Evolutionary conservation across 306 rosid genomes (phyloP), one percentile per base, ranked within the genome.

Genomic region (Cucumis sativus): DNA sequence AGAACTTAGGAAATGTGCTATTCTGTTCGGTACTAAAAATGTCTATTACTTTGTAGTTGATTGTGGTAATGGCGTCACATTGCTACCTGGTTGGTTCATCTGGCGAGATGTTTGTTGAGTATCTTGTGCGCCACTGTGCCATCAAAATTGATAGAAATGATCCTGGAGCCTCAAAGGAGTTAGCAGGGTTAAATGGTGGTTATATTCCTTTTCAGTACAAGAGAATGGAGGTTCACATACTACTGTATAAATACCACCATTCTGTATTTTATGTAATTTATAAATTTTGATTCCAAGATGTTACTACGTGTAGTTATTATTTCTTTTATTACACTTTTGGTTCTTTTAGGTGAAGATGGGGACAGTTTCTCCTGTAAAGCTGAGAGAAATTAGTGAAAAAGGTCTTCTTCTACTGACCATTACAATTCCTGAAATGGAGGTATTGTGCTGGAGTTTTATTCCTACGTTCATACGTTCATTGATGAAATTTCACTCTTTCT

Each of bases 381-480:
- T 94, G 80, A 90, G 97, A 87, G 85, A 91, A 77, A 87, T 94
- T 57, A 87, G 96, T 71, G 98, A 91, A 69, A 90, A 94, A 82
- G 92, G 98, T 41, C 98, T 94, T 78, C 96, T 94, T 77, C 86
- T 94, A 84, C 88, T 94, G 77, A 91, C 98, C 65, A 90, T 94
- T 57, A 94, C 97, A 0, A 88, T 92, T 82, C 98, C 98, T 84
- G 98, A 94, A 85, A 94, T 94, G 98, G 98, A 94, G 98, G 98
- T 90, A 85, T 18, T n/a, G 4, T 81, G 37, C 66, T 25, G 63
- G 55, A 54, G 28, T 55, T 35, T 49, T 59, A n/a, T n/a, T 76
- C 66, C 77, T 65, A 62, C 43, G 8, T 78, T 57, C 45, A 59
- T 61, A 16, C 28, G 25, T 51, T 30, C 79, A 77, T 23, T 57